Percentiles rank a stretch among this genome's conserved stretches.
Evolutionary conservation across 352 stramenopile species (phyloP).

Genomic region (Pythium biforme): DNA sequence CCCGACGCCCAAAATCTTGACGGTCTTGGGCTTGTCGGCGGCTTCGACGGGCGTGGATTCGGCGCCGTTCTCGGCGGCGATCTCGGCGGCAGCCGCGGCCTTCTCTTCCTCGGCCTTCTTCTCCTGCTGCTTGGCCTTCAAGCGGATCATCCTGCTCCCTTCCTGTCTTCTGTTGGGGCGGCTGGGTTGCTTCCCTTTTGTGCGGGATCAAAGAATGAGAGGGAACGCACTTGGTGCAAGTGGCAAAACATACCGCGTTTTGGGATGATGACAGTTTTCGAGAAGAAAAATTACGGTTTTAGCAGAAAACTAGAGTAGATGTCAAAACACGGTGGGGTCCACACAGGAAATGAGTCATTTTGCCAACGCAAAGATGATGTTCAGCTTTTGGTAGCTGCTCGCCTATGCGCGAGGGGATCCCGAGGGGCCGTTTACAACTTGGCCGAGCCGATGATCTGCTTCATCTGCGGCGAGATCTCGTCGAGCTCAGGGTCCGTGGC

Average conservation of each 20-base stretch:
- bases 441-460: conserved; percentile 61
- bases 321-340: too few species aligned
- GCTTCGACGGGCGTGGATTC: conserved; percentile 15
- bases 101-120: conserved; percentile 82
- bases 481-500: conserved; percentile 77
- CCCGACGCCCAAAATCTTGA: conserved; percentile 82
- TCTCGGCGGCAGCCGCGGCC: conserved; percentile 24
- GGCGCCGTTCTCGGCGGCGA: conserved; percentile 13
- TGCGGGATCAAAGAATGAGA: background rate
- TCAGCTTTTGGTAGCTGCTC: too few species aligned
- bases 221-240: background rate
- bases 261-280: conserved; percentile 6
- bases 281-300: too few species aligned
- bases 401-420: too few species aligned
- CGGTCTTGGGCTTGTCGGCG: conserved; percentile 64
- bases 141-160: conserved; percentile 53
- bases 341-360: too few species aligned
- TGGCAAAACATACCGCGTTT: background rate
- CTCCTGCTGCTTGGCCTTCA: conserved; percentile 85
- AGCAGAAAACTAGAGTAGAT: too few species aligned
- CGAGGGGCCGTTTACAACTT: conserved; percentile 66
- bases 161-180: background rate
- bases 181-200: conserved; percentile 6
- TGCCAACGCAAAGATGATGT: too few species aligned
- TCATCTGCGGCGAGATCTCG: conserved; percentile 74